phyloP scores from a whole-genome alignment of 2,329 filamentous ascomycete genomes.

The Calonectria naviculata region DNA sequence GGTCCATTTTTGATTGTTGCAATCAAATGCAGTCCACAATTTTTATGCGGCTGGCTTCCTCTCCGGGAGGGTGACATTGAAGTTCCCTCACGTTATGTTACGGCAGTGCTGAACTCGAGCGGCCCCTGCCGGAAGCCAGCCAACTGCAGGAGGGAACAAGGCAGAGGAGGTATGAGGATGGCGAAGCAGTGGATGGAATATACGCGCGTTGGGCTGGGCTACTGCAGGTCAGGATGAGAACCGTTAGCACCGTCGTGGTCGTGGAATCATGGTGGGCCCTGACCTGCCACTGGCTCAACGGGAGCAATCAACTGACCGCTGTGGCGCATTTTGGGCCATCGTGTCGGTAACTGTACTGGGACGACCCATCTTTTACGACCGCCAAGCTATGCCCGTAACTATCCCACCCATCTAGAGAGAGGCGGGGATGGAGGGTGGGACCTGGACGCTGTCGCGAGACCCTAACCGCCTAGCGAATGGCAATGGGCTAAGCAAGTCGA shows the following conservation, averaged over 20 bases:
- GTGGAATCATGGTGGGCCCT: conserved; percentile 9
- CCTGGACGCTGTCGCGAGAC: background rate
- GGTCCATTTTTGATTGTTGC: conserved; percentile 7
- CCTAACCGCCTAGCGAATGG: background rate
- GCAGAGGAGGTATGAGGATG: background rate
- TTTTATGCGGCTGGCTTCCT: conserved; percentile 13
- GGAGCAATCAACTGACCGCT: conserved; percentile 20
- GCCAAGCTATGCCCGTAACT: background rate
- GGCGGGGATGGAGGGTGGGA: background rate
- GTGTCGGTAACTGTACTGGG: conserved; percentile 37
- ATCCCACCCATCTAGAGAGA: conserved; percentile 2
- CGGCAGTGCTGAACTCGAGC: conserved; percentile 2
- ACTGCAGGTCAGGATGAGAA: conserved; percentile 36
- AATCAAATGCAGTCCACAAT: conserved; percentile 18
- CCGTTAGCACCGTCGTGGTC: conserved; percentile 33
- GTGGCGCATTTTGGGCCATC: conserved; percentile 34
- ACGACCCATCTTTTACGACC: conserved; percentile 8
- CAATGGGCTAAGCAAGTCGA: background rate
- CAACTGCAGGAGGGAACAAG: conserved; percentile 7
- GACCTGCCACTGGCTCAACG: conserved; percentile 14
- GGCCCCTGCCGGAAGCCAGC: conserved; percentile 15
- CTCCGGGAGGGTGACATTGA: conserved; percentile 11
- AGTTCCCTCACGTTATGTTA: background rate
- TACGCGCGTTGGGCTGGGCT: conserved; percentile 29
- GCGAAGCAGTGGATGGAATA: conserved; percentile 17